Conservation (phyloP, 805 yeast genomes). For the Hanseniaspora clermontiae region DNA sequence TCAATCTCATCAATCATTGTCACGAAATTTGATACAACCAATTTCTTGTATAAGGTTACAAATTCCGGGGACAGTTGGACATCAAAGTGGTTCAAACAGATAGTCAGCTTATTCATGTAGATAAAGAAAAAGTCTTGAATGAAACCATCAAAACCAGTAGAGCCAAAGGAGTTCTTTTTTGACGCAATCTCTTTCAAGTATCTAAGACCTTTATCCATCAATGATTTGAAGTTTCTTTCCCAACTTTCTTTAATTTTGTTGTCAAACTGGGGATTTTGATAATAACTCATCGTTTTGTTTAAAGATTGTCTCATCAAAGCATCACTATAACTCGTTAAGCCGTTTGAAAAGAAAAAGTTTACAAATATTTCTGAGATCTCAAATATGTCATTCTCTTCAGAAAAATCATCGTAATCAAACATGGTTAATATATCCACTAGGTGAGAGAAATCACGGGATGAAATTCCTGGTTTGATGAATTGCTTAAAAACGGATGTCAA, state of each 20-base stretch:
- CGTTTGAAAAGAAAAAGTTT: background rate
- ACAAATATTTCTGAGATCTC: background rate
- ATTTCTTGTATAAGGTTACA: conserved; percentile 15
- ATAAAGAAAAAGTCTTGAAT: conserved; percentile 12
- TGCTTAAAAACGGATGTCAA: conserved; percentile 16
- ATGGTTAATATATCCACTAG: background rate
- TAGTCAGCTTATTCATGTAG: conserved; percentile 23
- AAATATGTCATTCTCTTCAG: background rate
- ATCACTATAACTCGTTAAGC: background rate
- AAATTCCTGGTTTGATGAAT: conserved; percentile 10
- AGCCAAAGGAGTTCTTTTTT: background rate
- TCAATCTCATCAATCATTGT: conserved; percentile 1
- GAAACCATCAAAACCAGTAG: background rate
- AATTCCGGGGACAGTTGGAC: conserved; percentile 20
- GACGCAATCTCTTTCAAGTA: background rate
- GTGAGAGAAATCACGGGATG: conserved; percentile 15
- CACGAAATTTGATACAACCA: conserved; percentile 16
- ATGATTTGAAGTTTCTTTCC: background rate
- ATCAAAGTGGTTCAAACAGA: conserved; percentile 22
- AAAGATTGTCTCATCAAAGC: conserved; percentile 13
- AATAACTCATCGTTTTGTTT: conserved; percentile 7
- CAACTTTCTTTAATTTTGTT: background rate
- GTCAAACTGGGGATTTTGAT: background rate
- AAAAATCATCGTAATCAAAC: background rate
- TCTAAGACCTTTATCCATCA: background rate